phyloP scores from a whole-genome alignment of 441 rosid genomes.

The Macaranga tanarius region DNA sequence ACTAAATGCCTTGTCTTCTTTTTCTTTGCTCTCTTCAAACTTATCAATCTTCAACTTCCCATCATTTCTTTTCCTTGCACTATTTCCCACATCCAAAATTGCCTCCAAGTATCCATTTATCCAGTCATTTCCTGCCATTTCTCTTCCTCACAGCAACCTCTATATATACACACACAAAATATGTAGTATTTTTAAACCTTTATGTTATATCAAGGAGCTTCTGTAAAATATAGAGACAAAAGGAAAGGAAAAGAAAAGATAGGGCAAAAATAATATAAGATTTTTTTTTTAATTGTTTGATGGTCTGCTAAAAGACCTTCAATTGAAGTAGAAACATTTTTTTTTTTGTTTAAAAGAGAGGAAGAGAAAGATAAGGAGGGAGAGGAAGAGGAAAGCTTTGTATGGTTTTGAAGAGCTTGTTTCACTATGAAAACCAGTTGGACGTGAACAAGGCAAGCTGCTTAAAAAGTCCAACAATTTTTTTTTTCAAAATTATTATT shows the following conservation, averaged over 20 bases:
- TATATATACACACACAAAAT: too few species aligned
- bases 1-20: slow-evolving; percentile 51
- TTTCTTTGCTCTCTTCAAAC: slow-evolving; percentile 41
- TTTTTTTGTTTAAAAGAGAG: not conserved
- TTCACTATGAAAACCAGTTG: slow-evolving; percentile 31
- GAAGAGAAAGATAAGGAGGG: not conserved
- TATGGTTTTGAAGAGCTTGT: slow-evolving; percentile 14
- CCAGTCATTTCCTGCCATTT: slow-evolving; percentile 92
- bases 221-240: not conserved
- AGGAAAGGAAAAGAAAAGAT: too few species aligned
- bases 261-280: too few species aligned
- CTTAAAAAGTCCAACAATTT: slow-evolving; percentile 19
- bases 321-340: not conserved
- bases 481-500: not conserved
- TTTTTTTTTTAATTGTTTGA: not conserved
- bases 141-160: not conserved
- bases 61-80: slow-evolving; percentile 46
- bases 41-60: slow-evolving; percentile 49
- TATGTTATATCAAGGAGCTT: too few species aligned
- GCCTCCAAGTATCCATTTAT: slow-evolving; percentile 92
- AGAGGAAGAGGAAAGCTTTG: slow-evolving; percentile 9
- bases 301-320: not conserved
- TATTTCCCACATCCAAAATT: slow-evolving; percentile 74
- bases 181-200: too few species aligned
- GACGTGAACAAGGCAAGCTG: slow-evolving; percentile 21